Evolutionary conservation across 1,139 yeast species (phyloP).

Genomic region (Diutina mesorugosa): DNA sequence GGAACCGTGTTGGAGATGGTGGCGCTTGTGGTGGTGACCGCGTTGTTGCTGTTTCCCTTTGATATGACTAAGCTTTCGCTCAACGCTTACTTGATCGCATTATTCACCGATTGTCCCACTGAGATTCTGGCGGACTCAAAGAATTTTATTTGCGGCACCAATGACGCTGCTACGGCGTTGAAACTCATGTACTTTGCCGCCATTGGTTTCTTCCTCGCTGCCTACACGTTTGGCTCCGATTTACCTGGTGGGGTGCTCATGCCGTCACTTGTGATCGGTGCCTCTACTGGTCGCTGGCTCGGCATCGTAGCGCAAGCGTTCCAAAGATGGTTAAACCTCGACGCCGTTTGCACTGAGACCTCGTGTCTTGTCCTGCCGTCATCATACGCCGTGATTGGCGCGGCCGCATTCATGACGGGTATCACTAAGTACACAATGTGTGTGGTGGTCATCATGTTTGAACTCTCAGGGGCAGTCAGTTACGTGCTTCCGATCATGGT

Average conservation of each 20-base stretch:
- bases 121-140: slow-evolving; percentile 9
- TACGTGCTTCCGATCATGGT: slow-evolving; percentile 50
- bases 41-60: slow-evolving; percentile 40
- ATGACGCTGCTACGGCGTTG: slow-evolving; percentile 15
- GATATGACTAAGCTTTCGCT: slow-evolving; percentile 36
- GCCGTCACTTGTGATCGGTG: slow-evolving; percentile 67
- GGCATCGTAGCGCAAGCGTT: slow-evolving; percentile 47
- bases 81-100: slow-evolving; percentile 37
- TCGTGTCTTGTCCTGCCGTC: slow-evolving; percentile 46
- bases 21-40: slow-evolving; percentile 34
- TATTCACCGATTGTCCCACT: slow-evolving; percentile 52
- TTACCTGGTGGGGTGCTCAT: slow-evolving; percentile 68
- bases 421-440: slow-evolving; percentile 43
- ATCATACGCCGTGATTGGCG: slow-evolving; percentile 50
- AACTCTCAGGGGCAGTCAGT: slow-evolving; percentile 46
- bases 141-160: slow-evolving; percentile 23
- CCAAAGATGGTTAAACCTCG: slow-evolving; percentile 25
- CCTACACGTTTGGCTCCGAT: slow-evolving; percentile 52
- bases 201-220: slow-evolving; percentile 43
- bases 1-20: slow-evolving; percentile 27
- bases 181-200: slow-evolving; percentile 32
- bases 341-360: slow-evolving; percentile 35
- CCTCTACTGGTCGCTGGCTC: slow-evolving; percentile 50
- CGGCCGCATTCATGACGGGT: slow-evolving; percentile 46
- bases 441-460: slow-evolving; percentile 45